phyloP scores from a whole-genome alignment of 352 stramenopile genomes.

The Globisporangium lucens region DNA sequence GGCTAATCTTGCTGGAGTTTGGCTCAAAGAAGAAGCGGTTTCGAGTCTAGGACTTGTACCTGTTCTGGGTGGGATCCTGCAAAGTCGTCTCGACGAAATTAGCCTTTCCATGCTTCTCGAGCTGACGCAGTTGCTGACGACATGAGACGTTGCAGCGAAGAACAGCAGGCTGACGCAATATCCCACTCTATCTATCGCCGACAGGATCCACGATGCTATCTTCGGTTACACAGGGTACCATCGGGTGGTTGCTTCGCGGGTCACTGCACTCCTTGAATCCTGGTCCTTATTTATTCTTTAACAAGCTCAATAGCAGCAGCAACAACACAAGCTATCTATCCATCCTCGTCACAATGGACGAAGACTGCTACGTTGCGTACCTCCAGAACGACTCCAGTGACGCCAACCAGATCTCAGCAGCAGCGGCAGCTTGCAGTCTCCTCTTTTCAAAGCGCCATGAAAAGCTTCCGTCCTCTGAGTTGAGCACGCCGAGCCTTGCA shows the following conservation, averaged over 20 bases:
- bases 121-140: not conserved
- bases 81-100: not conserved
- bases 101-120: not conserved
- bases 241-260: not conserved
- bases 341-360: not conserved
- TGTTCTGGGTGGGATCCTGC: not conserved
- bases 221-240: not conserved
- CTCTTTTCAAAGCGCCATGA: not conserved
- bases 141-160: slow-evolving; percentile 1
- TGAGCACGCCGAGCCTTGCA: not conserved
- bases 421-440: slow-evolving; percentile 1
- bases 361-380: not conserved
- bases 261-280: not conserved
- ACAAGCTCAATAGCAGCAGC: not conserved
- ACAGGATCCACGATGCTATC: not conserved
- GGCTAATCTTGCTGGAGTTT: not conserved
- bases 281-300: not conserved
- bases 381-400: slow-evolving; percentile 1
- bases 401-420: slow-evolving; percentile 9
- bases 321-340: not conserved
- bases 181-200: not conserved
- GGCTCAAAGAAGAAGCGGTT: not conserved
- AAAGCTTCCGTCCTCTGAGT: not conserved
- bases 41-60: not conserved
- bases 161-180: not conserved